A percentile compares a stretch with the other conserved stretches of the same genome.
Evolutionary conservation across 2,329 filamentous ascomycete species (phyloP).

Genomic region (Trichothecium roseum): DNA sequence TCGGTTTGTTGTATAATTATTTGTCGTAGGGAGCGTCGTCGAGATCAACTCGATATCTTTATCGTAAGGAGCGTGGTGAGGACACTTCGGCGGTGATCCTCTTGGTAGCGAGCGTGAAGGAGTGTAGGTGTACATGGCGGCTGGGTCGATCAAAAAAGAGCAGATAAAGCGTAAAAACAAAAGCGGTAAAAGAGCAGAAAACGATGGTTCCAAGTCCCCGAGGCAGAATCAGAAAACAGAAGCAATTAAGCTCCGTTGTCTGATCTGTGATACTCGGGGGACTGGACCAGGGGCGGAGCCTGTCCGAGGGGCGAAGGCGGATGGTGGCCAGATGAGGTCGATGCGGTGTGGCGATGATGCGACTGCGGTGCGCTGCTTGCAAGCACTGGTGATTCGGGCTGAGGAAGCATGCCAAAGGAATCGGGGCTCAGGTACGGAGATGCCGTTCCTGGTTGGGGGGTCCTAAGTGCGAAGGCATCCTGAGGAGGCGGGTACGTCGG

Average conservation of each 20-base stretch:
- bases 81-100: too few relatives aligned
- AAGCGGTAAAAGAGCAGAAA: too few relatives aligned
- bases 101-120: too few relatives aligned
- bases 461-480: constrained; percentile 25
- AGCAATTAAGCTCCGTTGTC: constrained; percentile 19
- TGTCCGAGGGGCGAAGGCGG: constrained; percentile 23
- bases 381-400: constrained; percentile 33
- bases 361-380: constrained; percentile 18
- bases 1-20: too few relatives aligned
- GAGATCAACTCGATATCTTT: too few relatives aligned
- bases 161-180: too few relatives aligned
- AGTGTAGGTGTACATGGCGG: too few relatives aligned
- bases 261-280: constrained; percentile 23
- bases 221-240: not conserved
- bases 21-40: too few relatives aligned
- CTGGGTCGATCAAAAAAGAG: not conserved
- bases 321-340: constrained; percentile 23
- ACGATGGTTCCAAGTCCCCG: not conserved
- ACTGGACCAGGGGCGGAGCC: constrained; percentile 16
- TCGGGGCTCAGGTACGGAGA: constrained; percentile 35
- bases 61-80: too few relatives aligned
- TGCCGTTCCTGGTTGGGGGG: constrained; percentile 24
- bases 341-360: constrained; percentile 27
- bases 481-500: constrained; percentile 33
- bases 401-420: constrained; percentile 30